Conservation (phyloP, 1,284 basidiomycete species). For the Psilocybe mexicana region DNA sequence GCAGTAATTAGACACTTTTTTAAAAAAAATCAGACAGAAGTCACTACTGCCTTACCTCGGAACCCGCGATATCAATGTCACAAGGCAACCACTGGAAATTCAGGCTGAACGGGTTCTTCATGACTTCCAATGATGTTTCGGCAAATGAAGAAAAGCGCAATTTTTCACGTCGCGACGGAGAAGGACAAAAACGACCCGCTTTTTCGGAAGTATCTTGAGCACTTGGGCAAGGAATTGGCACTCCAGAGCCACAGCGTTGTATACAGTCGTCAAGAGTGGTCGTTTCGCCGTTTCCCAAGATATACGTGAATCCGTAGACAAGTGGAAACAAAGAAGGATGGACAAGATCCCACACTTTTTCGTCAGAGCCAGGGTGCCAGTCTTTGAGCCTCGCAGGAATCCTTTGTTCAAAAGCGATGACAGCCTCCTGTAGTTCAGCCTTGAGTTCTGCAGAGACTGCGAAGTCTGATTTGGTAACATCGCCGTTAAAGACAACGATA, state of each 20-base stretch:
- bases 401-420: conserved; percentile 34
- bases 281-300: conserved; percentile 21
- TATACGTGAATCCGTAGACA: conserved; percentile 33
- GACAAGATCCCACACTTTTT: conserved; percentile 44
- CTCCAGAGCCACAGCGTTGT: conserved; percentile 17
- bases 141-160: background rate
- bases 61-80: conserved; percentile 23
- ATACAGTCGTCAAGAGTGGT: conserved; percentile 24
- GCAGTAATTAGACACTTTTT: background rate
- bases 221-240: conserved; percentile 7
- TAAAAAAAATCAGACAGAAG: background rate
- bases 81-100: conserved; percentile 29
- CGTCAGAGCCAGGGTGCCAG: conserved; percentile 48
- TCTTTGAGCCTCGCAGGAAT: conserved; percentile 40
- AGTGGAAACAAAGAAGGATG: conserved; percentile 47
- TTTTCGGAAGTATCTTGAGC: conserved; percentile 2
- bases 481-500: conserved; percentile 27
- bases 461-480: conserved; percentile 31
- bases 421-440: conserved; percentile 24
- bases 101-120: conserved; percentile 15
- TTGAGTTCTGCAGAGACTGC: conserved; percentile 24
- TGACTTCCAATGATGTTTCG: background rate
- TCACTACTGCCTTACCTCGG: conserved; percentile 15
- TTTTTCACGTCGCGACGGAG: no score
- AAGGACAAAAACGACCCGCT: no score